A percentile compares a stretch with the other conserved stretches of the same genome.
Evolutionary conservation across 768 basidiomycete species (phyloP).

Genomic region (Hericium alpestre): DNA sequence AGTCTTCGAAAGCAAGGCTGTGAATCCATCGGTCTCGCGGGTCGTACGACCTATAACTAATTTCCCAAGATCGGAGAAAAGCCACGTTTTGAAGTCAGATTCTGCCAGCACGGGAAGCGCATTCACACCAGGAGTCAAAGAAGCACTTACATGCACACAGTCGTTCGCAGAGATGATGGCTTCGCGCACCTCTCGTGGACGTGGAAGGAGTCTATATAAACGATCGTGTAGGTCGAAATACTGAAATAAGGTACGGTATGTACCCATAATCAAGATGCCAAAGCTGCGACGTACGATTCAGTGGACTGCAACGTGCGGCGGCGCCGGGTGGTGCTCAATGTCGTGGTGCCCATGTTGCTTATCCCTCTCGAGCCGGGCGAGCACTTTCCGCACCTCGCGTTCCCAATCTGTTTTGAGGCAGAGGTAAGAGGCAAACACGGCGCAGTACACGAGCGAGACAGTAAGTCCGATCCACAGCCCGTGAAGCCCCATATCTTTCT

Average conservation of each 20-base stretch:
- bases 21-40: no score
- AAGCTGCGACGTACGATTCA: not conserved
- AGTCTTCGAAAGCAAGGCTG: no score
- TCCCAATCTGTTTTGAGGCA: constrained; percentile 59
- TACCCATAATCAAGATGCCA: no score
- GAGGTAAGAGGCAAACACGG: constrained; percentile 42
- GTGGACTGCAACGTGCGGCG: not conserved
- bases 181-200: no score
- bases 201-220: no score
- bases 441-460: constrained; percentile 47
- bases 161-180: no score
- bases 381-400: constrained; percentile 53
- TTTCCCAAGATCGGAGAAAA: no score
- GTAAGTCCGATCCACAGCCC: constrained; percentile 86
- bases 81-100: no score
- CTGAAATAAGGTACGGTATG: no score
- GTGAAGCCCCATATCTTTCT: constrained; percentile 39
- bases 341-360: not conserved
- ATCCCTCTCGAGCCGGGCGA: constrained; percentile 31
- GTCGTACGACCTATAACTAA: no score
- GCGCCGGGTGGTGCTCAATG: not conserved
- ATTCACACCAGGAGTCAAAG: not conserved
- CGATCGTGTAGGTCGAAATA: no score
- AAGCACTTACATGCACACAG: not conserved
- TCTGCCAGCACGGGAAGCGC: not conserved